phyloP scores from a whole-genome alignment of 306 rosid genomes.

The Medicago lupulina region DNA sequence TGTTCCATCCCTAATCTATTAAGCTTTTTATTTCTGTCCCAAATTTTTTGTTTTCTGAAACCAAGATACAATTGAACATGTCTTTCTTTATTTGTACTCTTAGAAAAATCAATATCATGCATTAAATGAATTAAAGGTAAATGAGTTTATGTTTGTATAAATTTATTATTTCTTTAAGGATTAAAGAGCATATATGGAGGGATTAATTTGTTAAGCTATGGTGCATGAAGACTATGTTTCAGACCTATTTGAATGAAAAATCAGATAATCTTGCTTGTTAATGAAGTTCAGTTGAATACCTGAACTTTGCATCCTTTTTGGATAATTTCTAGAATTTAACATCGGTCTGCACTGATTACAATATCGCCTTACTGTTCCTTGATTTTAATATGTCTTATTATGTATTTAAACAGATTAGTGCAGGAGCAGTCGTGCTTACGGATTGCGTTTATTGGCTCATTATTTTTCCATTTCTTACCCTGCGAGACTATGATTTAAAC shows the following conservation, averaged over 20 bases:
- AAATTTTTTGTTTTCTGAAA: background rate
- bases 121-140: background rate
- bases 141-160: background rate
- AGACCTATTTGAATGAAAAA: constrained; percentile 26
- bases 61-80: background rate
- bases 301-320: constrained; percentile 21
- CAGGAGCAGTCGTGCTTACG: constrained; percentile 79
- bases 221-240: constrained; percentile 4
- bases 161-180: background rate
- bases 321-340: constrained; percentile 25
- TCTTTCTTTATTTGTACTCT: background rate
- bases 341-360: constrained; percentile 4
- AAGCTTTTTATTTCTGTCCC: background rate
- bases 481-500: constrained; percentile 58
- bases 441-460: constrained; percentile 68
- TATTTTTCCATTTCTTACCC: constrained; percentile 71
- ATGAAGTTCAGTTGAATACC: constrained; percentile 8
- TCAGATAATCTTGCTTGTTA: constrained; percentile 21
- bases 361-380: constrained; percentile 33
- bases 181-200: background rate
- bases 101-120: background rate
- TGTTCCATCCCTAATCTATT: background rate
- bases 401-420: constrained; percentile 57
- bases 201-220: constrained; percentile 6
- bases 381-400: constrained; percentile 31